A percentile compares a stretch with the other conserved stretches of the same genome.
Evolutionary conservation across 2,329 filamentous ascomycete genomes (phyloP).

Genomic region (Parascedosporium putredinis): DNA sequence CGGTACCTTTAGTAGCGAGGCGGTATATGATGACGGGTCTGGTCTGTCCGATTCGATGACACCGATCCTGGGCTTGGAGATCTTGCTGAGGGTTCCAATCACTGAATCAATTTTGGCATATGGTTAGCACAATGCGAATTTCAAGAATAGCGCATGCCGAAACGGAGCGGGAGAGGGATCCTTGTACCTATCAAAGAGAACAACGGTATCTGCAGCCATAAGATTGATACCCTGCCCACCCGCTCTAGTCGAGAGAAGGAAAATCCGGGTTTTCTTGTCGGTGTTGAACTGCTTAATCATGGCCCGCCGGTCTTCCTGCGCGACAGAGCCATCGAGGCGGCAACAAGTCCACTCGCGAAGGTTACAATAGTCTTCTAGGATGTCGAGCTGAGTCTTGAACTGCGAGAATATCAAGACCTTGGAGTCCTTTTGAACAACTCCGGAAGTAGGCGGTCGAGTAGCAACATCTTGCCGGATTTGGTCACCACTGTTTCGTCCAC

Average conservation of each 20-base stretch:
- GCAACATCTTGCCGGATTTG: constrained; percentile 88
- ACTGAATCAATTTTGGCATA: constrained; percentile 13
- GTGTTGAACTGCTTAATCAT: constrained; percentile 68
- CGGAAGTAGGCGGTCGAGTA: constrained; percentile 78
- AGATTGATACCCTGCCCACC: constrained; percentile 95
- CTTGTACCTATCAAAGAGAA: constrained; percentile 60
- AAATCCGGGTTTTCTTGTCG: constrained; percentile 57
- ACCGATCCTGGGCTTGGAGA: constrained; percentile 89
- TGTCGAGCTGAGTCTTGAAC: constrained; percentile 88
- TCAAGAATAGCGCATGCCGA: constrained; percentile 11
- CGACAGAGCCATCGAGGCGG: constrained; percentile 81
- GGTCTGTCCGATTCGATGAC: constrained; percentile 89
- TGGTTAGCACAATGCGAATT: background rate
- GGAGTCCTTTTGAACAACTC: constrained; percentile 64
- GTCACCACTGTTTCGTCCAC: constrained; percentile 77
- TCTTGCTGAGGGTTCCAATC: constrained; percentile 97
- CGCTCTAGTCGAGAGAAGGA: constrained; percentile 80
- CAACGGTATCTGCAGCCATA: constrained; percentile 81
- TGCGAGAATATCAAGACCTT: constrained; percentile 96
- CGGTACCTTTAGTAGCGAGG: constrained; percentile 83
- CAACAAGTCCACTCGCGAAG: constrained; percentile 73
- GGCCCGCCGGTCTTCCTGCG: constrained; percentile 58
- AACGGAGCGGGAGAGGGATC: background rate
- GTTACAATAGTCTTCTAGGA: constrained; percentile 81
- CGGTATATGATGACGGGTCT: constrained; percentile 88